Conservation (phyloP, 2,329 filamentous ascomycete species). For the Aspergillus quadricinctus region DNA sequence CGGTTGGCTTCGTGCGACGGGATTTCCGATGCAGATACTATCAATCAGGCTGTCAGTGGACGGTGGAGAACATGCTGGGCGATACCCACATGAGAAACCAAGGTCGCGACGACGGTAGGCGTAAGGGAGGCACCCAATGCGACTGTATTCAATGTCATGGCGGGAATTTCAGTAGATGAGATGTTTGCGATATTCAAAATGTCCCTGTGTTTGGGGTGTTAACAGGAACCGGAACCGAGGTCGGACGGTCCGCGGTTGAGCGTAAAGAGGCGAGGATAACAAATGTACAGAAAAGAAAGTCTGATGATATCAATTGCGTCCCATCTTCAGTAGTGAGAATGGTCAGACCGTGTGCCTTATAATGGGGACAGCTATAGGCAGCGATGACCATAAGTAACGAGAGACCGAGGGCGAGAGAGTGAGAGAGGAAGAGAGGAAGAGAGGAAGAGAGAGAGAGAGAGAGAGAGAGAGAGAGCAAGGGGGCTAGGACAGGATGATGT, state of each 20-base stretch:
- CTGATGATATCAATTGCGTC: not conserved
- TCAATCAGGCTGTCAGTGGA: constrained; percentile 7
- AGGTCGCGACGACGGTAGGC: constrained; percentile 80
- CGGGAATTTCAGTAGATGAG: not conserved
- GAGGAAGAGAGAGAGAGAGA: too few relatives aligned
- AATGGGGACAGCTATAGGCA: not conserved
- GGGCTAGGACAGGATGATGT: too few relatives aligned
- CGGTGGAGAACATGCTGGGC: not conserved
- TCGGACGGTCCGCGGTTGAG: not conserved
- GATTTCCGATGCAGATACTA: constrained; percentile 79
- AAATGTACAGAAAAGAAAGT: not conserved
- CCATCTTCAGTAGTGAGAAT: not conserved
- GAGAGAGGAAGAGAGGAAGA: too few relatives aligned
- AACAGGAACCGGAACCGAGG: not conserved
- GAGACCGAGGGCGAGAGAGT: too few relatives aligned
- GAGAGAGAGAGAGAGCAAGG: too few relatives aligned
- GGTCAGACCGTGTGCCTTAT: not conserved
- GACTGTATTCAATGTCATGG: constrained; percentile 70
- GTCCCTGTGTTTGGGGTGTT: not conserved
- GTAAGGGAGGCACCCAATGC: constrained; percentile 79
- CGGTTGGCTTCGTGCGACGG: constrained; percentile 73
- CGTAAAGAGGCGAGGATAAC: not conserved
- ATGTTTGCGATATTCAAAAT: not conserved
- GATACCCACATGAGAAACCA: constrained; percentile 72
- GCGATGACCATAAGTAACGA: not conserved